phyloP scores from a whole-genome alignment of 2,329 filamentous ascomycete genomes.

The Macroventuria anomochaeta region DNA sequence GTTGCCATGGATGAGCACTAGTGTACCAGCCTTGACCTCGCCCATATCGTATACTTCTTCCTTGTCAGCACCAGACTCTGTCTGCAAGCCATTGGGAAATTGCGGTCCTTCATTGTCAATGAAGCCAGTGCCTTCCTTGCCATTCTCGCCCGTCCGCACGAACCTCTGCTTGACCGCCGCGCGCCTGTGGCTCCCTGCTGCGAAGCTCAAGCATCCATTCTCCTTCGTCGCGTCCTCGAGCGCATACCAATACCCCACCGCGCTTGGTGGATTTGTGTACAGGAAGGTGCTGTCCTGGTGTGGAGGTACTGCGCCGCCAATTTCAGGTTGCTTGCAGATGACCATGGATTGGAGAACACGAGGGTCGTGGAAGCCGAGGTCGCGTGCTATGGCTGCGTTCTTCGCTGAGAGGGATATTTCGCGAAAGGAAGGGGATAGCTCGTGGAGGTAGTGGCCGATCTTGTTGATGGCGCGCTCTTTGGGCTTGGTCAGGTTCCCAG shows the following conservation, averaged over 20 bases:
- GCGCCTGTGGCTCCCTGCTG: slow-evolving; percentile 79
- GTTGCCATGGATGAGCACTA: slow-evolving; percentile 96
- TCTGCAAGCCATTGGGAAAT: slow-evolving; percentile 62
- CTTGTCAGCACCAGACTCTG: slow-evolving; percentile 50
- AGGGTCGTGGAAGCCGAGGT: slow-evolving; percentile 77
- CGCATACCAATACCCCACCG: slow-evolving; percentile 97
- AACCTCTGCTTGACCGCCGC: slow-evolving; percentile 75
- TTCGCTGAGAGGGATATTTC: slow-evolving; percentile 58
- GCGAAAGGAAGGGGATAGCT: slow-evolving; percentile 57
- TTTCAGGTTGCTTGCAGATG: slow-evolving; percentile 97
- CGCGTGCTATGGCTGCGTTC: slow-evolving; percentile 70
- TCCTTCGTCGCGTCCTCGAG: slow-evolving; percentile 85
- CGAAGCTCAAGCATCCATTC: slow-evolving; percentile 90
- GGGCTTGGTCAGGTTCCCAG: slow-evolving; percentile 73
- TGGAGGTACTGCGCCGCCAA: slow-evolving; percentile 86
- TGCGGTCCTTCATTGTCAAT: slow-evolving; percentile 68
- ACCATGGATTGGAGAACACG: slow-evolving; percentile 91
- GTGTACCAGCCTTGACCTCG: slow-evolving; percentile 86
- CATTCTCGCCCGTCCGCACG: slow-evolving; percentile 63
- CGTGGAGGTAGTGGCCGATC: slow-evolving; percentile 60
- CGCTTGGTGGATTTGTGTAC: slow-evolving; percentile 86
- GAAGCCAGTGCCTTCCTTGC: slow-evolving; percentile 52
- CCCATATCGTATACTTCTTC: slow-evolving; percentile 73
- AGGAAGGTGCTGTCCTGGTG: slow-evolving; percentile 94
- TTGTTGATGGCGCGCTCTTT: slow-evolving; percentile 85